Percentiles rank a stretch among this genome's conserved stretches.
These are phyloP conservation scores for Ceratocystis diversiconidia DNA, from an alignment of 2,329 filamentous ascomycete species.

Conservation along the genomic window DNA sequence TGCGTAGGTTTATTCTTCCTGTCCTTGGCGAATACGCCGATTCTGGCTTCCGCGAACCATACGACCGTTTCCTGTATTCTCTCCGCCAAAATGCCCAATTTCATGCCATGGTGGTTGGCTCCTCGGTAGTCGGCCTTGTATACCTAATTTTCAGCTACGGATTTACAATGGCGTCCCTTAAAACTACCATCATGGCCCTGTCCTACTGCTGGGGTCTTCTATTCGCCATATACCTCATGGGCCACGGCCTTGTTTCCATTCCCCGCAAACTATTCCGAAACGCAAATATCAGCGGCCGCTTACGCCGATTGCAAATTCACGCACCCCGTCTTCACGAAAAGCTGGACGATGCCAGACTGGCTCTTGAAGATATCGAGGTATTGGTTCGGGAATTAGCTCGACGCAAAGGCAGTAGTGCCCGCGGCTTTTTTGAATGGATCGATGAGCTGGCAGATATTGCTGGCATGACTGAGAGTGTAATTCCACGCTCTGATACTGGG, in stretches of 20 bases:
- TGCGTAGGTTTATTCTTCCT: slow-evolving; percentile 72
- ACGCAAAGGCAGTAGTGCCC: slow-evolving; percentile 59
- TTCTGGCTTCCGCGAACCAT: slow-evolving; percentile 78
- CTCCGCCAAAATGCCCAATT: slow-evolving; percentile 79
- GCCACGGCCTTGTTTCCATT: slow-evolving; percentile 85
- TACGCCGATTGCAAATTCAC: slow-evolving; percentile 61
- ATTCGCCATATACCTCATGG: slow-evolving; percentile 93
- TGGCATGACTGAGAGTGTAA: slow-evolving; percentile 48
- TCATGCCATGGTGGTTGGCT: slow-evolving; percentile 63
- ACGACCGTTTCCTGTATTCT: slow-evolving; percentile 68
- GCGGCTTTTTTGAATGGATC: slow-evolving; percentile 81
- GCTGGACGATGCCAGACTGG: slow-evolving; percentile 68
- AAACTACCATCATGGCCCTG: slow-evolving; percentile 78
- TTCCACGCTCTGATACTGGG: slow-evolving; percentile 21
- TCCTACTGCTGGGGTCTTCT: slow-evolving; percentile 89
- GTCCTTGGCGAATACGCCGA: slow-evolving; percentile 90
- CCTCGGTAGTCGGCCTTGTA: slow-evolving; percentile 55
- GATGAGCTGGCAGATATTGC: slow-evolving; percentile 77
- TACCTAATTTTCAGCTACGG: slow-evolving; percentile 75
- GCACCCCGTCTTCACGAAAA: slow-evolving; percentile 77
- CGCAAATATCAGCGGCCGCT: slow-evolving; percentile 57
- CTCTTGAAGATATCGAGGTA: slow-evolving; percentile 65
- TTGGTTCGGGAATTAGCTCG: slow-evolving; percentile 67
- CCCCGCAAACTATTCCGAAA: slow-evolving; percentile 68
- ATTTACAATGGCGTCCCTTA: slow-evolving; percentile 57